Percentiles rank a stretch among this genome's conserved stretches.
phyloP scores from a whole-genome alignment of 2,329 filamentous ascomycete genomes.

The Aschersonia sp. region DNA sequence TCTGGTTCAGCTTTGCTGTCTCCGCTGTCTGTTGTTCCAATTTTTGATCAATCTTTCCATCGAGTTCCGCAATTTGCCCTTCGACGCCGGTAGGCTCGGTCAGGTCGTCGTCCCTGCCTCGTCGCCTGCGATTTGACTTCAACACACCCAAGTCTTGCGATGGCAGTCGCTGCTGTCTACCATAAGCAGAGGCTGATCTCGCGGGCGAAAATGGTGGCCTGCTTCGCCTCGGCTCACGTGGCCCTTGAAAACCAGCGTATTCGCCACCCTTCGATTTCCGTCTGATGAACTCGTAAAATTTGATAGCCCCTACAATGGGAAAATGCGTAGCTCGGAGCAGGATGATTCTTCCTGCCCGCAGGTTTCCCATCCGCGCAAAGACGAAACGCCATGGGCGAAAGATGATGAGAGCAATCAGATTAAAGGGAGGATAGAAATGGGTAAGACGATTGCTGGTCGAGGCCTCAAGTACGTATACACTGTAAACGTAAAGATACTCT shows the following conservation, averaged over 20 bases:
- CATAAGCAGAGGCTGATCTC: conserved; percentile 6
- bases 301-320: conserved; percentile 56
- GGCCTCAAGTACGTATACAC: conserved; percentile 49
- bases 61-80: conserved; percentile 37
- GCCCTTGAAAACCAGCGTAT: conserved; percentile 34
- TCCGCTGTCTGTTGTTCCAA: too few species aligned
- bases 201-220: conserved; percentile 8
- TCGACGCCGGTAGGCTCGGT: conserved; percentile 28
- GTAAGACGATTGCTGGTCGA: conserved; percentile 55
- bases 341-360: conserved; percentile 47
- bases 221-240: conserved; percentile 14
- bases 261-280: conserved; percentile 24
- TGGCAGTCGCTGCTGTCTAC: conserved; percentile 3
- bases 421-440: conserved; percentile 58
- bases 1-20: too few species aligned
- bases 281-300: conserved; percentile 45
- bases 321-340: conserved; percentile 50
- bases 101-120: conserved; percentile 17
- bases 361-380: conserved; percentile 44
- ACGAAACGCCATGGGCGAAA: conserved; percentile 61
- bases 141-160: conserved; percentile 7
- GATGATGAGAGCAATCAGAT: conserved; percentile 57
- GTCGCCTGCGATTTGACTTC: conserved; percentile 6
- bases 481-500: conserved; percentile 69
- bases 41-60: conserved; percentile 37